Evolutionary conservation across 2,329 filamentous ascomycete species (phyloP), one percentile per base, ranked within the genome.

Genomic region (Colletotrichum salicis): DNA sequence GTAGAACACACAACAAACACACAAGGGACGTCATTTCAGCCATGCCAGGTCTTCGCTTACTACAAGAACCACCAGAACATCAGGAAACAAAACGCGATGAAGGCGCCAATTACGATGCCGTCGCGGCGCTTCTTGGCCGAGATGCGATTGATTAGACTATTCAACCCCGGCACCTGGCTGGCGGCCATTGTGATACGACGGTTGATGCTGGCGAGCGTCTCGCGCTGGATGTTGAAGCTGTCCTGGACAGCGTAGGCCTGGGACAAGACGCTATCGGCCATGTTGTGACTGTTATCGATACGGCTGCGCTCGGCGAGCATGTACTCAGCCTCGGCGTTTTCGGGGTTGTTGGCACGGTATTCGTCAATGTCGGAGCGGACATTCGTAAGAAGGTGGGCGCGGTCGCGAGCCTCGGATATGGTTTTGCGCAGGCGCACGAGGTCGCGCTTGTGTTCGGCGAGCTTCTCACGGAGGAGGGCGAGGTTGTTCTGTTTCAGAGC

Each of bases 401-500:
- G 92, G 82, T 97, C 92, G 78, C 96, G 93, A 60, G 94, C 91
- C 76, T 96, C 92, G 64, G 89, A 83, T 63, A 99, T 91, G 70
- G 91, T 89, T 33, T 90, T 87, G 71, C 91, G 92, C 63, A 98
- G 87, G 11, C 95, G 93, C 5, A 86, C 82, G 48, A 97, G 90
- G 82, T 98, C 96, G 74, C 92, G 92, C 73, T 92, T 91, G 85
- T 99, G 96, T 80, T 97, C 93, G 48, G 90, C 86, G 19, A 98
- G 91, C 80, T 98, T 93, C 84, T 97, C 95, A 75, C 94, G 93
- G 77, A 98, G 94, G 35, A 97, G 92, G 71, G 94, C 89, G 48
- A 99, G 91, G 81, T 98, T 98, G 85, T 96, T 97, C 79, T 97
- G 95, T 84, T 98, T 98, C n/a, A 97, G 89, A 67, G 95, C 95